A percentile compares a stretch with the other conserved stretches of the same genome.
Conservation (phyloP, 306 rosid genomes). For the Cicer judaicum region DNA sequence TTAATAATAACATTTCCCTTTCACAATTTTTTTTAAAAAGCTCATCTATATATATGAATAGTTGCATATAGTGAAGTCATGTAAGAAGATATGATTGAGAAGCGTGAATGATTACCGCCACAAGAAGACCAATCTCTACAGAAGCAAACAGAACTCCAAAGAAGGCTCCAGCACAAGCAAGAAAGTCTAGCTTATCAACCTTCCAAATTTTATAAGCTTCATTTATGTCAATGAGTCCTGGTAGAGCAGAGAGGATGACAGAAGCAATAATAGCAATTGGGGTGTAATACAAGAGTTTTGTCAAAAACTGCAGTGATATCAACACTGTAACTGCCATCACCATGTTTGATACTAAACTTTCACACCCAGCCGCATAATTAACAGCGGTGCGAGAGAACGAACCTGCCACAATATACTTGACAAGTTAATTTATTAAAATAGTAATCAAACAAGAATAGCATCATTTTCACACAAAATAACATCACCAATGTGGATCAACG, state of each 20-base stretch:
- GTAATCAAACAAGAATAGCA: no score
- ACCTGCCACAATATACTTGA: constrained; percentile 51
- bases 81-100: neutral
- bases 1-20: no score
- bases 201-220: constrained; percentile 78
- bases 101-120: constrained; percentile 57
- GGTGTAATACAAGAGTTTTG: constrained; percentile 76
- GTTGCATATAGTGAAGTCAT: no score
- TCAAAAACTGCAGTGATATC: constrained; percentile 63
- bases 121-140: constrained; percentile 75
- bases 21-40: no score
- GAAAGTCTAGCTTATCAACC: constrained; percentile 77
- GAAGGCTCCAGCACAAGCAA: constrained; percentile 73
- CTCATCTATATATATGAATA: no score
- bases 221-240: constrained; percentile 67
- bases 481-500: no score
- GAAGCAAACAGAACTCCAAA: constrained; percentile 76
- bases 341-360: constrained; percentile 68
- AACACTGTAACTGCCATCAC: constrained; percentile 78
- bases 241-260: constrained; percentile 77
- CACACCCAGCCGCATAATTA: constrained; percentile 78
- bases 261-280: constrained; percentile 83
- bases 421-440: no score
- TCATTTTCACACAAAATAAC: no score
- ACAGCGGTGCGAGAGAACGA: constrained; percentile 84